Base-by-base conservation (phyloP, 176 grass and related monocot species). In the Pharus latifolius region DNA sequence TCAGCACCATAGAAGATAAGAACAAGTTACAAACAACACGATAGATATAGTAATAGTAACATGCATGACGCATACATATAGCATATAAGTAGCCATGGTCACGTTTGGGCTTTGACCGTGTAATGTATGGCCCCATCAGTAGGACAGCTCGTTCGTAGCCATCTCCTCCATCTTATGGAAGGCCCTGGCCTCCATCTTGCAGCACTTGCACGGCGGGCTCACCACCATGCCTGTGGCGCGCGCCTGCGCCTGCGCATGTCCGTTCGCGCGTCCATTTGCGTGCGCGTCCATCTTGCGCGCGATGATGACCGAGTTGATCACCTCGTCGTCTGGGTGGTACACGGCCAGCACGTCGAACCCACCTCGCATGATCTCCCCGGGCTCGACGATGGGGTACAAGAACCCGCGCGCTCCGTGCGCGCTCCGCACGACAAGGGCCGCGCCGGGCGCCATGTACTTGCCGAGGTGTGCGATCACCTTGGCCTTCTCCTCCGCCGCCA, bases 321-420 rank as follows among this genome's bases (percentile, higher is more conserved):
- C 87, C 67, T 91, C 88, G 15, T 80, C 80, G 2, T 69, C 31
- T 0, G 84, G 88, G 55, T 96, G 93, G 77, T 74, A 82, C 67
- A 96, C 83, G 5, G 88, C 63, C 12, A 81, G 20, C 54, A 90
- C 77, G 44, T 92, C 89, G 19, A 96, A 96, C 38, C 80, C 88
- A 7, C 77, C 84, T 0, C 67, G 83, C 0, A 63, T 27, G 66
- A 91, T 66, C 27, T 92, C 85, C 30, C 84, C 77, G 0, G 24
- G 14, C 2, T 83, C 77, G 0, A 92, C 93, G 49, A 96, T 91
- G 0, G 93, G 93, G 77, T 92, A 92, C 4, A 92, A 79, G 26
- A 96, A 92, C 12, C 80, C 80, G 0, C 88, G 79, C n/a, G 92
- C 92, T 2, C 86, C 83, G 24, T 92, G 85, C 27, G 93, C 88